phyloP scores from a whole-genome alignment of 768 basidiomycete species.

The Calvatia gigantea region DNA sequence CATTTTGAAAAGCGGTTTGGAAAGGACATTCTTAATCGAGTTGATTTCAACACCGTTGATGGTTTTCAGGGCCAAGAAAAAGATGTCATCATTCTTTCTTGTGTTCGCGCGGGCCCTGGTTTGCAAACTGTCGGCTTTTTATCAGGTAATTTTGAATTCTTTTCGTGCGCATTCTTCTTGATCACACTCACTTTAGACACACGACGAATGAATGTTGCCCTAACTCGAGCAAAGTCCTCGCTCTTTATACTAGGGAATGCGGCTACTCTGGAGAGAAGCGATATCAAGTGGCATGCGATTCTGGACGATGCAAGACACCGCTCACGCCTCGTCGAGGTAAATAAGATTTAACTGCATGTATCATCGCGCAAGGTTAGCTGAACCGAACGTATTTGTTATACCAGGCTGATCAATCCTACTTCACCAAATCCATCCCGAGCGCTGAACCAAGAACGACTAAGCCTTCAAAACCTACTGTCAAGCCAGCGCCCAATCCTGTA shows the following conservation, averaged over 20 bases:
- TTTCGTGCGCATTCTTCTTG: slow-evolving; percentile 1
- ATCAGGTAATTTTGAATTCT: slow-evolving; percentile 45
- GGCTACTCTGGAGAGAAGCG: slow-evolving; percentile 83
- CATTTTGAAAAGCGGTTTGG: slow-evolving; percentile 75
- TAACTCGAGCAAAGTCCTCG: slow-evolving; percentile 95
- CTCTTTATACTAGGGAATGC: slow-evolving; percentile 92
- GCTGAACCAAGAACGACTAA: neutral
- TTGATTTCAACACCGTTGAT: slow-evolving; percentile 97
- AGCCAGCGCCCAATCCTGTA: neutral
- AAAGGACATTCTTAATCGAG: slow-evolving; percentile 55
- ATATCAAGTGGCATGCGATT: slow-evolving; percentile 75
- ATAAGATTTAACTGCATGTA: slow-evolving; percentile 17
- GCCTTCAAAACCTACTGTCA: neutral
- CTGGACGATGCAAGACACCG: slow-evolving; percentile 72
- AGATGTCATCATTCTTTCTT: slow-evolving; percentile 95
- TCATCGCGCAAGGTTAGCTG: slow-evolving; percentile 13
- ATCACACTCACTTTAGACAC: slow-evolving; percentile 40
- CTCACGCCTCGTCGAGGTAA: slow-evolving; percentile 60
- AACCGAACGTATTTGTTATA: slow-evolving; percentile 13
- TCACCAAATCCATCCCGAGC: slow-evolving; percentile 13
- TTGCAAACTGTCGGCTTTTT: slow-evolving; percentile 84
- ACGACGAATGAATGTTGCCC: slow-evolving; percentile 96
- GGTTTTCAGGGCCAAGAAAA: slow-evolving; percentile 99
- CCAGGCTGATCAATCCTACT: slow-evolving; percentile 25
- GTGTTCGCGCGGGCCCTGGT: slow-evolving; percentile 91